Evolutionary conservation across 75 land plant species (phyloP).

Genomic region (Larix kaempferi): DNA sequence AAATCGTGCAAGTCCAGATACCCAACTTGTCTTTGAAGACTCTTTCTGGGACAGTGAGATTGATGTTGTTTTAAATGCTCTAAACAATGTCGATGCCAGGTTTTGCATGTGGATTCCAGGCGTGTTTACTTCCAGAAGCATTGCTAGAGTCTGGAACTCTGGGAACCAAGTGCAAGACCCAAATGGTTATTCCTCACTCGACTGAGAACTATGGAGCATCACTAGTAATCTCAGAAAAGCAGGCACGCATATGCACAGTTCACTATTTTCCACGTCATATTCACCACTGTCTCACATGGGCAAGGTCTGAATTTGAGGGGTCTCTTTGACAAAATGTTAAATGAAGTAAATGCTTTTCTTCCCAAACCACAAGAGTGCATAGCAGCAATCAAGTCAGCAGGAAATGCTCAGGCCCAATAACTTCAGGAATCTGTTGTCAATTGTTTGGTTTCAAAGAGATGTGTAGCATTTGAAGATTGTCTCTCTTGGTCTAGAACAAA

Average conservation of each 20-base stretch:
- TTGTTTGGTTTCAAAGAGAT: constrained; percentile 72
- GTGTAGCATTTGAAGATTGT: constrained; percentile 77
- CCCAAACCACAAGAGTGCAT: constrained; percentile 62
- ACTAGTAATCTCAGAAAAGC: constrained; percentile 90
- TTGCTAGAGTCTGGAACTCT: constrained; percentile 88
- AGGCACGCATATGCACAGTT: constrained; percentile 95
- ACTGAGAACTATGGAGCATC: constrained; percentile 98
- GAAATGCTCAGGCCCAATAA: constrained; percentile 89
- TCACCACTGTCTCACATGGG: constrained; percentile 90
- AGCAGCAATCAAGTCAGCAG: constrained; percentile 64
- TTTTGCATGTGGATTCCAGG: constrained; percentile 79
- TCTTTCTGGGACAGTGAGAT: constrained; percentile 67
- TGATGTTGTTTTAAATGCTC: constrained; percentile 75
- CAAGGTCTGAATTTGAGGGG: constrained; percentile 96
- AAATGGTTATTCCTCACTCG: constrained; percentile 90
- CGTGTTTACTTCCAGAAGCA: constrained; percentile 91
- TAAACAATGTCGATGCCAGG: constrained; percentile 86
- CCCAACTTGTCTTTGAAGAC: constrained; percentile 87
- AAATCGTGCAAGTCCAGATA: constrained; percentile 80
- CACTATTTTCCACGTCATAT: constrained; percentile 94
- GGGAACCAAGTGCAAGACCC: constrained; percentile 92
- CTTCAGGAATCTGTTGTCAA: constrained; percentile 74
- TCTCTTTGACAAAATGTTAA: constrained; percentile 78
- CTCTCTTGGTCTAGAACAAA: constrained; percentile 71
- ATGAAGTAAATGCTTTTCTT: constrained; percentile 73